Base-by-base conservation (phyloP, 2,329 filamentous ascomycete genomes). In the Colletotrichum sp. region DNA sequence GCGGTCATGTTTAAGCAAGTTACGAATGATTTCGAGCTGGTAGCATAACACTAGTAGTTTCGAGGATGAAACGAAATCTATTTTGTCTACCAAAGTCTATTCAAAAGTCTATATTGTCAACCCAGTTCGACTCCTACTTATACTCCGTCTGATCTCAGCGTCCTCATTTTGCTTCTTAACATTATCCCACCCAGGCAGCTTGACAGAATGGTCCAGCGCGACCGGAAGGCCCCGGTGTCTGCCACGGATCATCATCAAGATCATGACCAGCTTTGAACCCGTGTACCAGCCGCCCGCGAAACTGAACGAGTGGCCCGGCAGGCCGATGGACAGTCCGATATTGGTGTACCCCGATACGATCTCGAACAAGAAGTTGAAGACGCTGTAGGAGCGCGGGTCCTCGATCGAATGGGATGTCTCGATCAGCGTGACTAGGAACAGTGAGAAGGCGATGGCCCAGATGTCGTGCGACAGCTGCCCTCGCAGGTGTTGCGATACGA, bases 381-480 rank as follows among this genome's bases (percentile, higher is more conserved):
- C 88, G 30, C 88, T 89, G 81, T 88, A 93, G 32, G 81, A 88
- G 13, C 83, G 82, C 0, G 91, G 90, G 71, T 91, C 87, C 8
- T 81, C 79, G 3, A 87, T 83, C 70, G 90, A 92, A 71, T 91
- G 88, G 8, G 84, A 82, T 4, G 89, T 90, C 81, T 94, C 92
- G 64, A 93, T 91, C 58, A 91, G 87, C 64, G 88, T 87, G 72
- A 94, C 91, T 38, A 92, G 81, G 71, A 93, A 86, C 10, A 93
- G 87, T 3, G 91, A 90, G 0, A 93, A 82, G 4, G 91, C 89
- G 16, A 94, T 89, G 85, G 89, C 92, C 92, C 92, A 94, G n/a
- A 94, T 85, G 79, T 94, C 93, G 81, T 94, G 91, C 38, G 91
- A 90, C 6, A 94, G 87, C 80, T 94, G 92, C 8, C 89, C 89